Evolutionary conservation across 169 alveolate genomes (phyloP), one percentile per base, ranked within the genome.

Genomic region (Babesia caballi): DNA sequence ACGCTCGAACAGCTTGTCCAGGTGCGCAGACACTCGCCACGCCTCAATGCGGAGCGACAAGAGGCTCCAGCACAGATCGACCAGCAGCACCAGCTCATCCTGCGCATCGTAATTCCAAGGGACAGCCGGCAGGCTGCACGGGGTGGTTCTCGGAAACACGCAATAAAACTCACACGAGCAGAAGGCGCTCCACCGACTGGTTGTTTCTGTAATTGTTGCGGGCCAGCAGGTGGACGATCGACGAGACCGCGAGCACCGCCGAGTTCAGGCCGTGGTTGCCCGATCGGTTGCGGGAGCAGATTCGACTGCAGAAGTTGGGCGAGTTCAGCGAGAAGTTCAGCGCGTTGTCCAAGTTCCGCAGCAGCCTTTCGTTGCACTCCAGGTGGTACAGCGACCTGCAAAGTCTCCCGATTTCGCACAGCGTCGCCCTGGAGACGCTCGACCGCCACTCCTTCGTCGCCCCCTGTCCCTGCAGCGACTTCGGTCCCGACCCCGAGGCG

Each of bases 1-100:
- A 9, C n/a, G 27, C 2, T 19, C 5, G 15, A 63, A 14, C 27
- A 63, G 2, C 3, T 25, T 7, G 61, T 49, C 60, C 56, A 63
- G 46, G 12, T 14, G 49, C 33, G 3, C 23, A 9, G 35, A 32
- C 25, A 63, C 3, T 6, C 44, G 47, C 21, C 52, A 2, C 1
- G 49, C 73, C 3, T 63, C 61, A n/a, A 67, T 56, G 25, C 14
- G 12, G 0, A 67, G 68, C 11, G 66, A 38, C 30, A 67, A 25
- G 14, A 67, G 28, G 36, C 69, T 38, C 78, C 78, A 67, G 49
- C 67, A 67, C 21, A 67, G 27, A 30, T 63, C 73, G 1, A 46
- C 73, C 27, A 63, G 38, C 6, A 63, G 9, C 7, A 36, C 41
- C 46, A 63, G 14, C 21, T 63, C 73, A 35, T 63, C 73, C 33